These are phyloP conservation scores for Stygiomarasmius scandens DNA, from an alignment of 1,284 basidiomycete species.

Conservation along the genomic window DNA sequence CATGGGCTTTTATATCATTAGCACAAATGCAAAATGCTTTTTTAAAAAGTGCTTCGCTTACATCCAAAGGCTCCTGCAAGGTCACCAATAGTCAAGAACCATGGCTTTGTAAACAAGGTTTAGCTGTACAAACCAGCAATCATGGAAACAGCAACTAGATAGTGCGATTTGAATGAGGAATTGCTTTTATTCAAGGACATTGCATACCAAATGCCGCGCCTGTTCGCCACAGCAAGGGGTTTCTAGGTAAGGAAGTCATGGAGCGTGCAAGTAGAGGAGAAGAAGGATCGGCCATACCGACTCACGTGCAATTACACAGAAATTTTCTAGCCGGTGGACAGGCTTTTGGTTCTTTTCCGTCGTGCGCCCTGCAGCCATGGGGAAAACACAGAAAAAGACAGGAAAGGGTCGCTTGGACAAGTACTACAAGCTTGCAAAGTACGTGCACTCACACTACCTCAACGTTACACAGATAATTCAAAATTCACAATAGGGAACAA, in stretches of 20 bases:
- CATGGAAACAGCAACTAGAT: conserved; percentile 7
- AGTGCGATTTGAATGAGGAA: too few relatives aligned
- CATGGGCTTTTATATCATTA: conserved; percentile 46
- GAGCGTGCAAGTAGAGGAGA: neutral
- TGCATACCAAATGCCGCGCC: conserved; percentile 33
- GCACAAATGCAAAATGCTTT: neutral
- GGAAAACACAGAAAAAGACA: conserved; percentile 85
- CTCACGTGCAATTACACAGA: too few relatives aligned
- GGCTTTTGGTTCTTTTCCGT: neutral
- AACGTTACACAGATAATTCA: too few relatives aligned
- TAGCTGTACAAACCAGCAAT: neutral
- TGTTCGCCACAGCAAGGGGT: conserved; percentile 5
- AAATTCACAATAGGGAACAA: conserved; percentile 87
- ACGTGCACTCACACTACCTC: too few relatives aligned
- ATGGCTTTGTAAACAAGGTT: conserved; percentile 34
- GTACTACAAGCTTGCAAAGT: conserved; percentile 95
- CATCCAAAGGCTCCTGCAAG: conserved; percentile 69
- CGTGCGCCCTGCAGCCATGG: conserved; percentile 58
- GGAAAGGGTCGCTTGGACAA: conserved; percentile 95
- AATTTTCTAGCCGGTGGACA: too few relatives aligned
- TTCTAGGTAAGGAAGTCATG: neutral
- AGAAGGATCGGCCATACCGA: neutral
- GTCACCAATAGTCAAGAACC: conserved; percentile 46
- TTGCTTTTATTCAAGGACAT: neutral
- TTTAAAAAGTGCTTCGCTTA: conserved; percentile 17